Conservation (phyloP, 352 stramenopile species). For the Pythium coloratum region DNA sequence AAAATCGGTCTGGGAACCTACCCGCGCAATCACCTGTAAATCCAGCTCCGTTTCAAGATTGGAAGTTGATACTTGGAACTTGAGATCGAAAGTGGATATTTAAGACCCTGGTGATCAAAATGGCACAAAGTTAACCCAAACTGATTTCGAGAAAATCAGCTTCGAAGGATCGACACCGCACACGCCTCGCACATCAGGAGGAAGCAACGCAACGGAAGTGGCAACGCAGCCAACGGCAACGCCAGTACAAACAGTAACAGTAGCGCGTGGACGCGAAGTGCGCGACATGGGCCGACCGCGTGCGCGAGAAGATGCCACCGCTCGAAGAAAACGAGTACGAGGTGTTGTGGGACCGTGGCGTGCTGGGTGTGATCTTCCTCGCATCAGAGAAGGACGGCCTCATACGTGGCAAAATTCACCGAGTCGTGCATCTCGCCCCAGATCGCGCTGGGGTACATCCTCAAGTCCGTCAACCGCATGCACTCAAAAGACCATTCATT, state of each 20-base stretch:
- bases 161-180: not conserved
- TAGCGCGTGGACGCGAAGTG: slow-evolving; percentile 17
- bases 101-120: not conserved
- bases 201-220: slow-evolving; percentile 1
- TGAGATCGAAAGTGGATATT: not conserved
- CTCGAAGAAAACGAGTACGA: slow-evolving; percentile 85
- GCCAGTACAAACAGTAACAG: not conserved
- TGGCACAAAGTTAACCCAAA: too few relatives aligned
- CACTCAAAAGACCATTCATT: slow-evolving; percentile 87
- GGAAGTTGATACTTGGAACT: slow-evolving; percentile 4
- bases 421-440: slow-evolving; percentile 84
- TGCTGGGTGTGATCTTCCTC: slow-evolving; percentile 87
- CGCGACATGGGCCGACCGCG: slow-evolving; percentile 74
- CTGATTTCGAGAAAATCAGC: too few relatives aligned
- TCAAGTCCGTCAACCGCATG: slow-evolving; percentile 86
- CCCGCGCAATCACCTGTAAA: not conserved
- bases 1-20: not conserved
- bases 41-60: not conserved
- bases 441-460: slow-evolving; percentile 68
- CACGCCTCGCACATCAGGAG: not conserved
- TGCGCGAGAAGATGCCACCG: slow-evolving; percentile 74
- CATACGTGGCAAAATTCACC: slow-evolving; percentile 84
- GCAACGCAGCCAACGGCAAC: too few relatives aligned
- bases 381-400: slow-evolving; percentile 80
- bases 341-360: slow-evolving; percentile 83